Evolutionary conservation across 129 eudicot species (phyloP).

Genomic region (Pseudognaphalium luteoalbum): DNA sequence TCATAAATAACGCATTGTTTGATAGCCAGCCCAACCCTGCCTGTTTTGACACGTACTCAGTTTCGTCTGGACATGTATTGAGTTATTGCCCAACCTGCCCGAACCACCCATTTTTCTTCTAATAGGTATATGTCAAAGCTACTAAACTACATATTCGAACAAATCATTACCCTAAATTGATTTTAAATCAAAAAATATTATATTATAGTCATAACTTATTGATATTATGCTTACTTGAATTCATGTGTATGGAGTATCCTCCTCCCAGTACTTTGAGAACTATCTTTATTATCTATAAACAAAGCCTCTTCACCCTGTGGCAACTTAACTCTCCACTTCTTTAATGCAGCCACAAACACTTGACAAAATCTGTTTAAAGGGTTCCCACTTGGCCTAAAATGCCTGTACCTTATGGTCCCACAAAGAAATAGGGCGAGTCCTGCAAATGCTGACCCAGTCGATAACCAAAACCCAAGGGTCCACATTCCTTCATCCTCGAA

Average conservation of each 20-base stretch:
- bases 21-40: background rate
- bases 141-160: background rate
- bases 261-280: conserved; percentile 42
- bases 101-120: background rate
- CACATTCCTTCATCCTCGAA: conserved; percentile 88
- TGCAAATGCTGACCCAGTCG: conserved; percentile 68
- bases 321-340: conserved; percentile 57
- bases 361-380: conserved; percentile 83
- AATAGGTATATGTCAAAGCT: background rate
- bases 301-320: conserved; percentile 48
- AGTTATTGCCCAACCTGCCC: background rate
- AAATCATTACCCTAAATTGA: background rate
- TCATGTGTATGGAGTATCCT: conserved; percentile 84
- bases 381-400: conserved; percentile 88
- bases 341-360: conserved; percentile 78
- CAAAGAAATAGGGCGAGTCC: conserved; percentile 70
- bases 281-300: conserved; percentile 50
- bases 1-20: background rate
- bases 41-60: background rate
- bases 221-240: conserved; percentile 62
- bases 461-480: conserved; percentile 86
- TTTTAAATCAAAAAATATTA: background rate
- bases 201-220: background rate
- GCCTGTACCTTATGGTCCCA: conserved; percentile 77
- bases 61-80: background rate